Conservation (phyloP, 352 stramenopile genomes). For the Phytophthora niederhauseri region DNA sequence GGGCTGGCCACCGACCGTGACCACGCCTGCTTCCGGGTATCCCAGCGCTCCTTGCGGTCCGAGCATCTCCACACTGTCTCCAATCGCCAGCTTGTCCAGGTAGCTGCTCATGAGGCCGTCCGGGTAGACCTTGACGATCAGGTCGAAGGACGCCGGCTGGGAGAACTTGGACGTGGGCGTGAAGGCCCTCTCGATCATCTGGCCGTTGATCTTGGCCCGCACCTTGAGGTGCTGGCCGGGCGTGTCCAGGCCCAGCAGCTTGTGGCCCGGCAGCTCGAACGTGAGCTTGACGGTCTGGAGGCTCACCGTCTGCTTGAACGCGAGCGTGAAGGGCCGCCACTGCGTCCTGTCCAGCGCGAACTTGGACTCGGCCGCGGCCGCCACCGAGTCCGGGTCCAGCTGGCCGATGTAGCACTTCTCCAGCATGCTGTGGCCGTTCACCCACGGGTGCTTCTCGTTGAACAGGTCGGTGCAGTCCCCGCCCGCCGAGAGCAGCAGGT, state of each 20-base stretch:
- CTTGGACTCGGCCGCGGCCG: constrained; percentile 28
- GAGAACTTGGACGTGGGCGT: constrained; percentile 81
- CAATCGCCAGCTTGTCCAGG: constrained; percentile 54
- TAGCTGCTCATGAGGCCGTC: constrained; percentile 79
- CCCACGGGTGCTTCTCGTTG: constrained; percentile 97
- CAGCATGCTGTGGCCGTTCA: constrained; percentile 93
- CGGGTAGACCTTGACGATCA: constrained; percentile 82
- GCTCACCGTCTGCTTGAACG: constrained; percentile 62
- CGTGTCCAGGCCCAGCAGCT: constrained; percentile 71
- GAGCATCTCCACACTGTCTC: constrained; percentile 75
- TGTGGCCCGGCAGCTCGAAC: constrained; percentile 69
- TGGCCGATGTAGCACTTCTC: constrained; percentile 85
- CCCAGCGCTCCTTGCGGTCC: constrained; percentile 69
- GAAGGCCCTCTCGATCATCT: constrained; percentile 77
- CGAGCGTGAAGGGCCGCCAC: constrained; percentile 70
- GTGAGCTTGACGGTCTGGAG: constrained; percentile 73
- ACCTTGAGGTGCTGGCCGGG: constrained; percentile 85
- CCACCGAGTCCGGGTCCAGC: constrained; percentile 61
- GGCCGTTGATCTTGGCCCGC: constrained; percentile 73
- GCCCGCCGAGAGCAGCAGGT: constrained; percentile 93
- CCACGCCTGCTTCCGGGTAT: constrained; percentile 57
- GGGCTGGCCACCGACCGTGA: constrained; percentile 53
- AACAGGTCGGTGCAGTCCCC: constrained; percentile 96
- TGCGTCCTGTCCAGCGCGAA: constrained; percentile 67
- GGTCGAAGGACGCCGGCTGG: constrained; percentile 64